Evolutionary conservation across 495 filamentous ascomycete genomes (phyloP).

Genomic region (Penicillium herquei): DNA sequence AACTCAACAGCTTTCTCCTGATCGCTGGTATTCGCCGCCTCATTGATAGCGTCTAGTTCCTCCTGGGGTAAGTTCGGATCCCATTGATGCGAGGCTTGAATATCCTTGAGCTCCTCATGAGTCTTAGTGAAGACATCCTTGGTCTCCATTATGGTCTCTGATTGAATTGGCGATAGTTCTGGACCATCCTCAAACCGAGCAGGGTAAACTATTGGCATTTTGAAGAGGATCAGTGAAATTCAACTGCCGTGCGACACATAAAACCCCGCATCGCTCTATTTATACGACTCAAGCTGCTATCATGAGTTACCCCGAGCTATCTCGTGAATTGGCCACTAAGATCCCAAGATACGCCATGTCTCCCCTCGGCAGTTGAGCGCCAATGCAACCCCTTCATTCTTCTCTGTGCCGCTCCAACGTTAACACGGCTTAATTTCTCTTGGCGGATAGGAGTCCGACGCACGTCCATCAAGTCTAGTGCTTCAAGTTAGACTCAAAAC

Average conservation of each 20-base stretch:
- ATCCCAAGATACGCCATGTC: neutral
- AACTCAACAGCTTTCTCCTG: slow-evolving; percentile 19
- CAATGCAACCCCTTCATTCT: slow-evolving; percentile 7
- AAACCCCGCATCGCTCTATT: too few species aligned
- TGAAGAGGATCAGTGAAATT: too few species aligned
- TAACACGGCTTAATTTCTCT: neutral
- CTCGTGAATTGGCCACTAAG: neutral
- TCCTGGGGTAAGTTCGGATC: slow-evolving; percentile 21
- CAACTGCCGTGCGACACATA: too few species aligned
- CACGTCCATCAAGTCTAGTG: neutral
- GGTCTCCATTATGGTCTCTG: neutral
- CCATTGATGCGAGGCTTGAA: slow-evolving; percentile 20
- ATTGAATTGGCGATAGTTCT: neutral
- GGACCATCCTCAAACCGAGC: neutral
- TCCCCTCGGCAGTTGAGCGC: neutral
- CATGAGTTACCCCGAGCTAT: neutral
- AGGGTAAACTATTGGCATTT: neutral
- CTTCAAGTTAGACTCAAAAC: too few species aligned
- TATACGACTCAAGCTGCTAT: too few species aligned
- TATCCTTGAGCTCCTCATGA: slow-evolving; percentile 4
- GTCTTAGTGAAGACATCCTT: neutral
- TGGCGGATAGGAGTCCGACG: neutral
- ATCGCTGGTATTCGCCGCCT: slow-evolving; percentile 9
- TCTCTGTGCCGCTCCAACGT: slow-evolving; percentile 1
- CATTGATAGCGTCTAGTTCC: slow-evolving; percentile 17